Evolutionary conservation across 768 basidiomycete species (phyloP), one percentile per base, ranked within the genome.

Genomic region (Tremella yokohamensis): DNA sequence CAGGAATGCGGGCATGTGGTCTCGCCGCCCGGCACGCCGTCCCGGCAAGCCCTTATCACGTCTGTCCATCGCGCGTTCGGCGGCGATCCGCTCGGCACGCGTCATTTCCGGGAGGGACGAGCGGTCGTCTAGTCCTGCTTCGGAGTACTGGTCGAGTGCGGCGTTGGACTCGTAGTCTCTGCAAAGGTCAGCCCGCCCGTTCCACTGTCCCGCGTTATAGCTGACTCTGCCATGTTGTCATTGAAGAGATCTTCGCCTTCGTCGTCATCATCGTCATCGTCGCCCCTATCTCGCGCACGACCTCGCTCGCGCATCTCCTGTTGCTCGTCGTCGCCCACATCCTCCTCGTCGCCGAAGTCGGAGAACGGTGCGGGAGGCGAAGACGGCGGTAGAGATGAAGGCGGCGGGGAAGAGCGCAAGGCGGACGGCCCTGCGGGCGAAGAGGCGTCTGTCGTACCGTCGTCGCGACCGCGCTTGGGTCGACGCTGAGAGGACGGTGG

Each of bases 241-340:
- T 82, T 88, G 76, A 93, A 97, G 42, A 99, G 83, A 78, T 98
- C 94, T 76, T 97, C 94, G 38, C 89, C 89, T 20, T 89, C 87
- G 11, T 87, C 88, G n/a, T 77, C 78, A 4, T 84, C 88, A 25
- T 78, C 77, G 3, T 84, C 88, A 25, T 82, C 86, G 52, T 85
- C 85, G 13, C 84, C 78, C 67, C 87, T 84, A 54, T 75, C 81
- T 39, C 66, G 58, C n/a, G 66, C 52, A 38, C 71, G 61, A 3
- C 68, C 75, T 53, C 61, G 64, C 53, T 54, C 63, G 39, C 72
- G 58, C 63, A 74, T 70, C 56, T 76, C 76, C 16, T 64, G 64
- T 20, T 68, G 72, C 16, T 72, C 74, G n/a, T 75, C 69, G 50
- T 76, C 82, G 58, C 88, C 87, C 40, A 86, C 85, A 38, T 87